These are phyloP conservation scores for Aureobasidium musti DNA, from an alignment of 2,329 filamentous ascomycete species.

Conservation along the genomic window DNA sequence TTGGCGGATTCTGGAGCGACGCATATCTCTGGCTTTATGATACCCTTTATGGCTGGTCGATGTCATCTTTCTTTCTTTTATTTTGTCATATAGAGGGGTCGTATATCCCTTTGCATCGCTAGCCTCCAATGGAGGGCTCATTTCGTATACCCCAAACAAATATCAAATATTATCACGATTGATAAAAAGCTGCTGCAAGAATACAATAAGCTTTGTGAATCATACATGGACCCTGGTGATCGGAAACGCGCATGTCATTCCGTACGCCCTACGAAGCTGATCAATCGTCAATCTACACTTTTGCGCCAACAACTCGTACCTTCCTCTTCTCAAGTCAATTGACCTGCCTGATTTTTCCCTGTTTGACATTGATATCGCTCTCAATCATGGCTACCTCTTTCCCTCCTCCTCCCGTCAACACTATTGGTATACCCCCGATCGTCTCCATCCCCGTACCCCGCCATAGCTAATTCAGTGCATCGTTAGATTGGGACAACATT, in stretches of 20 bases:
- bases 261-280: constrained; percentile 18
- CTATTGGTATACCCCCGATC: constrained; percentile 59
- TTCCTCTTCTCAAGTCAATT: constrained; percentile 5
- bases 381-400: constrained; percentile 51
- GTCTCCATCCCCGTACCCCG: not conserved
- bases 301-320: not conserved
- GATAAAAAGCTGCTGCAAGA: not conserved
- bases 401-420: constrained; percentile 74
- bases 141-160: not conserved
- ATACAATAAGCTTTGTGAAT: not conserved
- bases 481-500: constrained; percentile 81
- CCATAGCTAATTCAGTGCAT: constrained; percentile 18
- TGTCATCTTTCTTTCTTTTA: not conserved
- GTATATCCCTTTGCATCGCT: not conserved
- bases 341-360: not conserved
- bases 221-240: constrained; percentile 6
- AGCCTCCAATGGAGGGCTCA: not conserved
- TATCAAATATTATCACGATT: not conserved
- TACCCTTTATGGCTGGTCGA: constrained; percentile 16
- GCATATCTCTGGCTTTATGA: constrained; percentile 25
- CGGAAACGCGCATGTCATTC: constrained; percentile 3
- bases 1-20: not conserved
- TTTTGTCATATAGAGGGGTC: constrained; percentile 6
- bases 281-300: not conserved
- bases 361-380: not conserved